Base-by-base conservation (phyloP, 805 yeast species). In the Pichia pseudocactophila region DNA sequence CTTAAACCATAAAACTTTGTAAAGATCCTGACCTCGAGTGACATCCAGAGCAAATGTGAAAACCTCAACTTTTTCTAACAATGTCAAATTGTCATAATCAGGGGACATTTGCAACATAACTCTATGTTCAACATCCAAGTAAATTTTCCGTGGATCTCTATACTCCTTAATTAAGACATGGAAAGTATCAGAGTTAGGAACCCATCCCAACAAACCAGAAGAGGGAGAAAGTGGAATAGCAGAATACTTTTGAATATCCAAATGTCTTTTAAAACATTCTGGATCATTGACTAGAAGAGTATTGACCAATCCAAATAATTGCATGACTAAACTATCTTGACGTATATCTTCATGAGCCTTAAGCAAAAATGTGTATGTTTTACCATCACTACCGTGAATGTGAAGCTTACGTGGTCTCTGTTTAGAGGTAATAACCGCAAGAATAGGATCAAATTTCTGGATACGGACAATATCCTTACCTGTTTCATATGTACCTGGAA, bases 81-180 rank as follows among this genome's bases (percentile, higher is more conserved):
- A 68, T 0, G 97, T 88, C 59, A 92, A 68, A 47, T 78, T 82
- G 51, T 92, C 98, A 63, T 85, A 92, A 58, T 89, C 89, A 2
- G 97, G 97, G 0, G 97, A 96, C 97, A 90, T 90, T 60, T 90
- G 97, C 31, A 87, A 64, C 96, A 90, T 89, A 43, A 90, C 85
- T 49, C 97, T 73, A 59, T 90, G 97, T 61, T 90, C 98, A 53
- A 90, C 86, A 59, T 90, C 90, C 49, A 90, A 66, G 47, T 90
- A 71, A 36, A 89, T 85, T 67, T 87, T 89, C 45, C 96, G 74
- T 7, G 90, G 82, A 51, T 88, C 97, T 53, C 99, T 76, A 59
- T 89, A 88, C 53, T 90, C 97, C 47, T 88, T 75, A 42, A 92
- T 90, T 49, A 92, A 70, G 7, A 82, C 89, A 61, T 92, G 97